These are phyloP conservation scores for Xylaria sp. DNA, from an alignment of 2,329 filamentous ascomycete genomes.

Conservation along the genomic window DNA sequence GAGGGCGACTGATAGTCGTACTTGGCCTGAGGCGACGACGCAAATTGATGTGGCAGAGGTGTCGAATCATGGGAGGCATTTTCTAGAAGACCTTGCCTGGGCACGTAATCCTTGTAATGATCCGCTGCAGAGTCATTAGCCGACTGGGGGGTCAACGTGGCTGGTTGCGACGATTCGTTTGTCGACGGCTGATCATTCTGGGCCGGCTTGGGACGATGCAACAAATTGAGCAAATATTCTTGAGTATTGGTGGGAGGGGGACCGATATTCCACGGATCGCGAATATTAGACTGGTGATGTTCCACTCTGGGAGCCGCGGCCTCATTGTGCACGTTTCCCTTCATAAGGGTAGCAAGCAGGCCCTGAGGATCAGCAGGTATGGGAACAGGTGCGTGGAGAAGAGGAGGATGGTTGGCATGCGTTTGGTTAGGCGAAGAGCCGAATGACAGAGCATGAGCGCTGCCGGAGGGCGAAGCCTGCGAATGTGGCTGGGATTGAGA, in stretches of 20 bases:
- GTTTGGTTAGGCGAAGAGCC: constrained; percentile 38
- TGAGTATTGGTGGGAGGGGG: constrained; percentile 77
- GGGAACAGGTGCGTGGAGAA: constrained; percentile 68
- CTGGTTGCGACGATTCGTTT: constrained; percentile 57
- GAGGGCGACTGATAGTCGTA: constrained; percentile 47
- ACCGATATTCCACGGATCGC: constrained; percentile 58
- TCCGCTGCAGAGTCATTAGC: constrained; percentile 49
- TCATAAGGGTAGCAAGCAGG: constrained; percentile 70
- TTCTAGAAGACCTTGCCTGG: constrained; percentile 40
- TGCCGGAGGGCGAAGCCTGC: constrained; percentile 45
- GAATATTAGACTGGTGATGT: constrained; percentile 44
- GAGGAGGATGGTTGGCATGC: constrained; percentile 50
- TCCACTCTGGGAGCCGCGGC: constrained; percentile 52
- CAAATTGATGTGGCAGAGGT: constrained; percentile 45
- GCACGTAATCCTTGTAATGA: constrained; percentile 44
- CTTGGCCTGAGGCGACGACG: constrained; percentile 45
- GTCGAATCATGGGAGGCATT: constrained; percentile 45
- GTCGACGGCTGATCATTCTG: constrained; percentile 63
- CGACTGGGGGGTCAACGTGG: constrained; percentile 60
- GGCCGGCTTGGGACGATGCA: constrained; percentile 80
- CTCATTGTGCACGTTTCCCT: constrained; percentile 64
- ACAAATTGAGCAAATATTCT: constrained; percentile 84
- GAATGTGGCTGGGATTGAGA: constrained; percentile 48
- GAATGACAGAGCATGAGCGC: constrained; percentile 41
- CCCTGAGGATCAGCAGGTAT: constrained; percentile 67